Evolutionary conservation across 306 rosid species (phyloP).

Genomic region (Sicyos baderoa): DNA sequence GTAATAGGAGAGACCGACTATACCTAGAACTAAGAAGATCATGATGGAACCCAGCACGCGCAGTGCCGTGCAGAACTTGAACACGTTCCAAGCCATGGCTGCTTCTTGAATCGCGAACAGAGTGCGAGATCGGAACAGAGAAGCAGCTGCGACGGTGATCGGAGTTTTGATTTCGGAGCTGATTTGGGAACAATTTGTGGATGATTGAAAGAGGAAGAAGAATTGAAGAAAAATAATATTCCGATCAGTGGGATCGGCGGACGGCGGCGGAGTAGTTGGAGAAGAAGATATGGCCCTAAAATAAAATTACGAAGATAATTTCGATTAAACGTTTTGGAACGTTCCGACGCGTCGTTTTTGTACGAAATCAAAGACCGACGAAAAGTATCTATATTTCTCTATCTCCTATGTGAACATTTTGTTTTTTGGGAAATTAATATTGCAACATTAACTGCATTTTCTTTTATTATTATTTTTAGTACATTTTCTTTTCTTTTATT

Average conservation of each 20-base stretch:
- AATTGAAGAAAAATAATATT: not conserved
- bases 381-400: too few species aligned
- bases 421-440: too few species aligned
- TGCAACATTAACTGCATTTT: too few species aligned
- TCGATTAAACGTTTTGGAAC: not conserved
- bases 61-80: constrained; percentile 45
- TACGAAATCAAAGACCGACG: too few species aligned
- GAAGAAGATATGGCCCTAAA: not conserved
- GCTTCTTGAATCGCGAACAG: not conserved
- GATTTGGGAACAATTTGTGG: not conserved
- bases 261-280: not conserved
- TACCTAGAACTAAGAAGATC: constrained; percentile 45
- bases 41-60: constrained; percentile 55
- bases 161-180: not conserved
- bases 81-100: constrained; percentile 57
- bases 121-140: not conserved
- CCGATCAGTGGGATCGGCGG: not conserved
- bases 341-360: too few species aligned
- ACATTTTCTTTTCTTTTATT: too few species aligned
- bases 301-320: not conserved
- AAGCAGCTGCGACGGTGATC: not conserved
- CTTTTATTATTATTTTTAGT: too few species aligned
- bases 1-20: constrained; percentile 54
- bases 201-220: not conserved
- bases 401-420: too few species aligned